Base-by-base conservation (phyloP, 345 rosid genomes). In the Eucalyptus dawsonii region DNA sequence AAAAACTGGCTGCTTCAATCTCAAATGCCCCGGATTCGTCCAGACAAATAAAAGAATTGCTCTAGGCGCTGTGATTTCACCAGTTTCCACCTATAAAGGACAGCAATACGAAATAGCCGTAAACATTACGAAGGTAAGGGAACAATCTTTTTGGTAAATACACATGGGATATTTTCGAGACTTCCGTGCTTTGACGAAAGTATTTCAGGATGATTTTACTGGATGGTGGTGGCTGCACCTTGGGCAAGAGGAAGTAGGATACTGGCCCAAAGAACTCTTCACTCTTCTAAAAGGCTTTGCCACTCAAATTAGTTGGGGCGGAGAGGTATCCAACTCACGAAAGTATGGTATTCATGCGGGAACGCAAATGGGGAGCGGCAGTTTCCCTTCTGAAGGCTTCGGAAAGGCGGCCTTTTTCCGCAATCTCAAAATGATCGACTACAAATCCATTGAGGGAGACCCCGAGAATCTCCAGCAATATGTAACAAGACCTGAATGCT, bases 11-110 rank as follows among this genome's bases (percentile, higher is more conserved):
- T 92, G 93, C 90, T 90, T 86, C 90, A 89, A 93, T 90, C 90
- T 92, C 27, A 17, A 40, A 0, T 92, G 95, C 89, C 87, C 91
- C 27, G 95, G 94, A 11, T 94, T 93, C 86, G 90, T 94, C 31
- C 91, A 86, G 34, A 56, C 83, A 51, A 88, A 67, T 65, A 47
- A 9, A 2, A 37, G 15, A 3, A 4, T 88, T 6, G 90, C 86
- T n/a, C 19, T 89, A 16, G 95, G 93, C 19, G 86, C 24, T 9
- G 5, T 44, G 8, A 4, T 94, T 45, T 3, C 4, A 4, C 88
- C 86, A 1, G n/a, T 90, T 19, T 93, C 95, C 16, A 87, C 27
- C 29, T 90, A 88, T 24, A 22, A 76, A 34, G 90, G 89, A 15
- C 3, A 1, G 5, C 95, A 93, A 87, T 21, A 13, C 37, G 27